These are phyloP conservation scores for Chalara sp. DNA, from an alignment of 2,329 filamentous ascomycete species.

Conservation along the genomic window DNA sequence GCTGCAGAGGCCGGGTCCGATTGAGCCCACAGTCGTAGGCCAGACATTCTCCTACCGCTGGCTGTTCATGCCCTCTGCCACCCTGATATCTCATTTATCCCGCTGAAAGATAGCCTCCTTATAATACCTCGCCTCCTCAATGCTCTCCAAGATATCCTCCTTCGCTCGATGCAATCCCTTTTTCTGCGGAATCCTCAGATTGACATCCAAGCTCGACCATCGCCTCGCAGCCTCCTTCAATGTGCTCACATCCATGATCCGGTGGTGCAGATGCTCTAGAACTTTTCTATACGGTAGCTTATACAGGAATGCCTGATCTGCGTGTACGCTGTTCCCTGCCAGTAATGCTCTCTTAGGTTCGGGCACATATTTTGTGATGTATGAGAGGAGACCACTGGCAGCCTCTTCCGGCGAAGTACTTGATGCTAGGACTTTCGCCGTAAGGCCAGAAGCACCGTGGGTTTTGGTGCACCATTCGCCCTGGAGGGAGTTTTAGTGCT, in stretches of 20 bases:
- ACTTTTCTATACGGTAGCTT: conserved; percentile 68
- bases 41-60: too few species aligned
- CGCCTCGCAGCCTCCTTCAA: conserved; percentile 85
- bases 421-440: conserved; percentile 66
- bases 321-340: conserved; percentile 90
- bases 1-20: too few species aligned
- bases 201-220: conserved; percentile 62
- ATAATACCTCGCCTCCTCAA: conserved; percentile 84
- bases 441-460: conserved; percentile 77
- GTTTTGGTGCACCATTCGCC: conserved; percentile 82
- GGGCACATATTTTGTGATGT: conserved; percentile 69
- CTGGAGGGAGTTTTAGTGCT: conserved; percentile 22
- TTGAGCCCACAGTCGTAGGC: too few species aligned
- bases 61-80: neutral
- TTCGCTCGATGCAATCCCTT: conserved; percentile 72
- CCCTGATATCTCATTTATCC: neutral
- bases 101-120: conserved; percentile 57
- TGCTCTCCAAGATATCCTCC: conserved; percentile 91
- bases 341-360: conserved; percentile 62
- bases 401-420: conserved; percentile 61
- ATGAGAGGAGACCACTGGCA: conserved; percentile 66
- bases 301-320: conserved; percentile 75
- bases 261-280: conserved; percentile 74
- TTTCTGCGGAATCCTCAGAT: conserved; percentile 63
- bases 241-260: conserved; percentile 84